Evolutionary conservation across 2,329 filamentous ascomycete species (phyloP).

Genomic region (Dactylellina haptotyla): DNA sequence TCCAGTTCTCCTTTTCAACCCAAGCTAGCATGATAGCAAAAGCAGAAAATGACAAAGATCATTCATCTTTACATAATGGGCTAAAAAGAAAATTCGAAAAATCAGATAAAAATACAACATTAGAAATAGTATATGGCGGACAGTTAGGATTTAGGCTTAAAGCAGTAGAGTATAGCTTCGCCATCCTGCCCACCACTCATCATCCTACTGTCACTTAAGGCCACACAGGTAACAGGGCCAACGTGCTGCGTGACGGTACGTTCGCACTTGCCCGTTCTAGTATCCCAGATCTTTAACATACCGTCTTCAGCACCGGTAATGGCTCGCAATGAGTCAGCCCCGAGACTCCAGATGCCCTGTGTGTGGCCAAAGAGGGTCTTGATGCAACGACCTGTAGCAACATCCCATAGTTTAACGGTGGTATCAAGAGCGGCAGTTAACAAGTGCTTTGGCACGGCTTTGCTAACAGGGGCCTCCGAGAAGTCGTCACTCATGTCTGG

Average conservation of each 20-base stretch:
- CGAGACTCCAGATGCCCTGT: constrained; percentile 93
- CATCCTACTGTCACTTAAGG: constrained; percentile 86
- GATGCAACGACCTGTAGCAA: constrained; percentile 80
- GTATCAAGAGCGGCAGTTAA: constrained; percentile 90
- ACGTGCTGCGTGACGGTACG: constrained; percentile 90
- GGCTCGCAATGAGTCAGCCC: constrained; percentile 85
- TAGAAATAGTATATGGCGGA: neutral
- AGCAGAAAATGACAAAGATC: constrained; percentile 12
- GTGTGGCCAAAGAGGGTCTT: constrained; percentile 96
- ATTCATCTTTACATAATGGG: constrained; percentile 1
- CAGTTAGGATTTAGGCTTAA: constrained; percentile 63
- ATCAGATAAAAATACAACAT: constrained; percentile 10
- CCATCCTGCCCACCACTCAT: constrained; percentile 93
- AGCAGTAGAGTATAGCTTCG: constrained; percentile 85
- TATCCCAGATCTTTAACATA: constrained; percentile 96
- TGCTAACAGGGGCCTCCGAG: constrained; percentile 65
- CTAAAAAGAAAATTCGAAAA: neutral
- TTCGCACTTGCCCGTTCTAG: constrained; percentile 88
- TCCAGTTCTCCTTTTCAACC: neutral
- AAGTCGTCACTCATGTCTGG: constrained; percentile 64
- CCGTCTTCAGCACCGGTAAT: constrained; percentile 92
- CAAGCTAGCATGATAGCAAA: constrained; percentile 5
- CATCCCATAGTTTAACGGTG: constrained; percentile 93
- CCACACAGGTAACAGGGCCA: constrained; percentile 91
- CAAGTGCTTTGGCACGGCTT: constrained; percentile 87